A percentile compares a stretch with the other conserved stretches of the same genome.
These are phyloP conservation scores for Fusarium illudens DNA, from an alignment of 2,329 filamentous ascomycete genomes.

Conservation along the genomic window DNA sequence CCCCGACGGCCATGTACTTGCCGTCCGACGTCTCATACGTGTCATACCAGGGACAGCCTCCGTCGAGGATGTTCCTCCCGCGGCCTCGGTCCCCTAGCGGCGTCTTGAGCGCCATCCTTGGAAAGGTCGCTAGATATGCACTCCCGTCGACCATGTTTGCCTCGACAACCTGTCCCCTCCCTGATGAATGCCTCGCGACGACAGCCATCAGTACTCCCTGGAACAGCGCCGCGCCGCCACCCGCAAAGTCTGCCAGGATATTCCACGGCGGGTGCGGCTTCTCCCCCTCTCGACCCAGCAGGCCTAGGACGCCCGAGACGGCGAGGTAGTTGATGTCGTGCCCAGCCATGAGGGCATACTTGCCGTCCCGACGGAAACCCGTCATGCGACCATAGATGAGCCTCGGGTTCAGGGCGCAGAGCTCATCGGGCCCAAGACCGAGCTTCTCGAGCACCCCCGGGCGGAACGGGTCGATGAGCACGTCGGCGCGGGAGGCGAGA, in stretches of 20 bases:
- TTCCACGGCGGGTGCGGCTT: conserved; percentile 84
- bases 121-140: conserved; percentile 80
- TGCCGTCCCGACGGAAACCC: conserved; percentile 87
- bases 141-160: conserved; percentile 96
- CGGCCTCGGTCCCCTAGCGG: conserved; percentile 69
- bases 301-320: conserved; percentile 78
- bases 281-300: conserved; percentile 75
- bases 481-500: conserved; percentile 76
- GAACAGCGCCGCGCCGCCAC: conserved; percentile 84
- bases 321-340: conserved; percentile 98
- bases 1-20: conserved; percentile 85
- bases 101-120: conserved; percentile 71
- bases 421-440: conserved; percentile 75
- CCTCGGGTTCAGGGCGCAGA: conserved; percentile 74
- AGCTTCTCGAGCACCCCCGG: conserved; percentile 89
- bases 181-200: conserved; percentile 68
- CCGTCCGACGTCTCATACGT: conserved; percentile 87
- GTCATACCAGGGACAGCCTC: conserved; percentile 87
- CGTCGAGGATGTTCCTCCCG: conserved; percentile 82
- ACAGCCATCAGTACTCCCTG: conserved; percentile 85
- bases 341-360: conserved; percentile 87
- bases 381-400: conserved; percentile 88
- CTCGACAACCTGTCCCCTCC: conserved; percentile 87
- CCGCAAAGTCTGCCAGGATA: conserved; percentile 89
- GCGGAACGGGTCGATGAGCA: conserved; percentile 92